Base-by-base conservation (phyloP, 257 asterid species). In the Scutellaria minor region DNA sequence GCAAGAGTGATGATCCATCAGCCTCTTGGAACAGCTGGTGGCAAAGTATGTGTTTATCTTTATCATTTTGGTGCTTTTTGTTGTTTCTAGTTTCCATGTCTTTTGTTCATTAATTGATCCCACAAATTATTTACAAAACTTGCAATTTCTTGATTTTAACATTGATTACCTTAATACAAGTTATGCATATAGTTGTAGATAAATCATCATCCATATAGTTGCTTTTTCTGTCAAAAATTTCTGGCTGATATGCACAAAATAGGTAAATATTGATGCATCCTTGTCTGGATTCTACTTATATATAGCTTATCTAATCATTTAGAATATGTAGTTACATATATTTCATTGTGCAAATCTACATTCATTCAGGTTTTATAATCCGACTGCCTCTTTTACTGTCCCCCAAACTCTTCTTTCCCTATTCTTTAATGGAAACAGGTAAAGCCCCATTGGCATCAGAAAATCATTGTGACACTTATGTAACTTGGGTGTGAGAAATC, bases 1-100 rank as follows among this genome's bases (percentile, higher is more conserved):
- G 87, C 93, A 2, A 88, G 96, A 82, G 98, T 95, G 73, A 92
- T 95, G 99, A 90, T 95, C 82, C 99, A 88, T 80, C 96, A 87
- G 83, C 99, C 99, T 41, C 91, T 85, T 78, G 98, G 96, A 78
- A 77, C 88, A 69, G 74, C 90, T 44, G 94, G 97, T 18, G 98
- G 98, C 6, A 66, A 75, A 71, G 83, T 80, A 80, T 52, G 75
- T 72, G 2, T 6, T 18, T 41, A 13, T 41, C 37, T 48, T n/a
- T 31, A 56, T 64, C 70, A 35, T 56, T 61, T 59, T 54, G 13
- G 63, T 52, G 55, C 9, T 71, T 46, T 13, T 57, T 6, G 12
- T 54, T 44, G 22, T 57, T 35, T 20, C 53, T 40, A 4, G 9
- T 47, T 31, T 39, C 60, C 5, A 4, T 64, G 41, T 58, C 37